Base-by-base conservation (phyloP, 495 filamentous ascomycete genomes). In the Penicillium manginii region DNA sequence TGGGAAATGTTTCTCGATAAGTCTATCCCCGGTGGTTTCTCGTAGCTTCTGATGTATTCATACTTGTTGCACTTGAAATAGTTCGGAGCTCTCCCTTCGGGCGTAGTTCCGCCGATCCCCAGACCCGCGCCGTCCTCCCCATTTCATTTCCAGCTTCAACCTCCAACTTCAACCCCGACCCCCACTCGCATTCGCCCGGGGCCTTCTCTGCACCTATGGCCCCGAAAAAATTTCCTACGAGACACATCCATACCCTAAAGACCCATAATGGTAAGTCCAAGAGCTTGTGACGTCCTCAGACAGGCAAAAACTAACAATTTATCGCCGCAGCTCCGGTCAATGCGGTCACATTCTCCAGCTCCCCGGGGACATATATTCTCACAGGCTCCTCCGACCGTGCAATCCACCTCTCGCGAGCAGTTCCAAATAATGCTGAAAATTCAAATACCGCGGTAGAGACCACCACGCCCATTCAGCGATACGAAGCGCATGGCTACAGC, bases 401-500 rank as follows among this genome's bases (percentile, higher is more conserved):
- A 39, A 84, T 97, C 69, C 86, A 91, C 51, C 86, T 97, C 17
- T 94, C 93, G 73, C 90, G 89, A 62, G 82, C 86, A 4, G 67
- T 81, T 26, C 75, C 81, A 8, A 74, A 54, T 58, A 76, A 76
- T 47, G 55, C 74, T 18, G 68, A 75, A 56, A 63, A 49, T 60
- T 68, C 71, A 42, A 56, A 73, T 18, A 57, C 65, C 18, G 64
- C 71, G 21, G 47, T 67, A 48, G 68, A 78, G 54, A 75, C 77
- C 21, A 80, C 68, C 10, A 65, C 72, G 17, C 87, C 91, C 0
- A 88, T 98, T 73, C 91, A 96, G 70, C 87, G 85, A 46, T 98
- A 96, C 79, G 76, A 88, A 54, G 89, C 90, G 2, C 94, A 98
- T 78, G 91, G 90, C 62, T 92, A 98, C 82, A 87, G 88, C 45